phyloP scores from a whole-genome alignment of 129 eudicot genomes.

The Lonicera japonica region DNA sequence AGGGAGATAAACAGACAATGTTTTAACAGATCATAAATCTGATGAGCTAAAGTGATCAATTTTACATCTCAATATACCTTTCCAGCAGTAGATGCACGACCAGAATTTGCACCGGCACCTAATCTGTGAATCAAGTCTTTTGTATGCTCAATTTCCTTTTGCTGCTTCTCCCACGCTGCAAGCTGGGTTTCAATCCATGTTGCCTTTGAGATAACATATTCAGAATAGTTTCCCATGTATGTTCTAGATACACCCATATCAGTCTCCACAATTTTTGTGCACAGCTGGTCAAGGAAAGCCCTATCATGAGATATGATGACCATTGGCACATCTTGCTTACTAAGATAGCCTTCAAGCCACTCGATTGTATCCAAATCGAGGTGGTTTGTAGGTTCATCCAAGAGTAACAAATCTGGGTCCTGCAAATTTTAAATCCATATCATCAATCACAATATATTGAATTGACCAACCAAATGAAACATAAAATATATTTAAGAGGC shows the following conservation, averaged over 20 bases:
- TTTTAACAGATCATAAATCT: no score
- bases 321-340: conserved; percentile 87
- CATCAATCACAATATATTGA: background rate
- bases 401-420: conserved; percentile 91
- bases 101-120: conserved; percentile 86
- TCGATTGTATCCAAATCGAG: conserved; percentile 96
- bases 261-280: conserved; percentile 95
- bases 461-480: no score
- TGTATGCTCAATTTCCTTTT: conserved; percentile 96
- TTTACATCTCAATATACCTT: conserved; percentile 43
- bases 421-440: conserved; percentile 23
- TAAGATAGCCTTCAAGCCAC: conserved; percentile 96
- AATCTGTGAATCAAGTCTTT: conserved; percentile 63
- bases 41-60: background rate
- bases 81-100: conserved; percentile 94
- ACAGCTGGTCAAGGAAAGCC: conserved; percentile 97
- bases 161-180: conserved; percentile 98
- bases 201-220: conserved; percentile 65
- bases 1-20: no score
- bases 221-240: conserved; percentile 75
- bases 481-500: background rate
- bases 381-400: conserved; percentile 99
- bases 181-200: conserved; percentile 84
- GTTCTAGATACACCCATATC: conserved; percentile 99
- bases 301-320: conserved; percentile 99